These are phyloP conservation scores for Arachis stenosperma DNA, from an alignment of 306 rosid species.

Conservation along the genomic window DNA sequence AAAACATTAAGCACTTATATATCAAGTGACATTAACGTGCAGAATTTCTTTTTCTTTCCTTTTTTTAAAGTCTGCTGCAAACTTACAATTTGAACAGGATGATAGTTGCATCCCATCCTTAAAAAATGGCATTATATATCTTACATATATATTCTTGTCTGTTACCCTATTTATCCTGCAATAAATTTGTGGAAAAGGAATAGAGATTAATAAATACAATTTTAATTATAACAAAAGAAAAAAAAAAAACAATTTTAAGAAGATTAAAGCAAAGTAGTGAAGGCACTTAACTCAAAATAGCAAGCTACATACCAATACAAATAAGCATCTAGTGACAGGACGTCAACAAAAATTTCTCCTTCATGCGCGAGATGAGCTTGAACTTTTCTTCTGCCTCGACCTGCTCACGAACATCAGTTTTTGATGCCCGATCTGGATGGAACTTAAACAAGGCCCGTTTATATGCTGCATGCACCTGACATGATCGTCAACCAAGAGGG, in stretches of 20 bases:
- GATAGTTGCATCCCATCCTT: slow-evolving; percentile 7
- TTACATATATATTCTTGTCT: slow-evolving; percentile 33
- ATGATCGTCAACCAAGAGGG: slow-evolving; percentile 31
- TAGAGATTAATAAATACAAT: slow-evolving; percentile 23
- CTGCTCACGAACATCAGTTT: slow-evolving; percentile 68
- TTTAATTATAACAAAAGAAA: background rate
- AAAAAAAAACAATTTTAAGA: background rate
- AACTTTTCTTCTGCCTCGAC: slow-evolving; percentile 94
- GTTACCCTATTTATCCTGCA: slow-evolving; percentile 17
- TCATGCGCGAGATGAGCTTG: slow-evolving; percentile 85
- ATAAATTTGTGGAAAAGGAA: slow-evolving; percentile 16
- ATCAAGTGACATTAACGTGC: too few relatives aligned
- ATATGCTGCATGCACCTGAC: slow-evolving; percentile 86
- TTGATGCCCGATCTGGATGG: slow-evolving; percentile 90
- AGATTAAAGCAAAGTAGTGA: background rate
- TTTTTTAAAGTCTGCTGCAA: too few relatives aligned
- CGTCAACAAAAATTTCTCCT: slow-evolving; percentile 56
- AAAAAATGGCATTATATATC: slow-evolving; percentile 34
- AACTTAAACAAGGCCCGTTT: slow-evolving; percentile 77
- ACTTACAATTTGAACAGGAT: background rate
- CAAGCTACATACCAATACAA: slow-evolving; percentile 18
- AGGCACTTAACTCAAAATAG: slow-evolving; percentile 23
- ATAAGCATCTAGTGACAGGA: slow-evolving; percentile 42
- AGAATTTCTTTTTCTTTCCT: too few relatives aligned
- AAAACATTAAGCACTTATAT: too few relatives aligned